A percentile compares a stretch with the other conserved stretches of the same genome.
These are phyloP conservation scores for Colletotrichum sp. DNA, from an alignment of 2,329 filamentous ascomycete genomes.

Conservation along the genomic window DNA sequence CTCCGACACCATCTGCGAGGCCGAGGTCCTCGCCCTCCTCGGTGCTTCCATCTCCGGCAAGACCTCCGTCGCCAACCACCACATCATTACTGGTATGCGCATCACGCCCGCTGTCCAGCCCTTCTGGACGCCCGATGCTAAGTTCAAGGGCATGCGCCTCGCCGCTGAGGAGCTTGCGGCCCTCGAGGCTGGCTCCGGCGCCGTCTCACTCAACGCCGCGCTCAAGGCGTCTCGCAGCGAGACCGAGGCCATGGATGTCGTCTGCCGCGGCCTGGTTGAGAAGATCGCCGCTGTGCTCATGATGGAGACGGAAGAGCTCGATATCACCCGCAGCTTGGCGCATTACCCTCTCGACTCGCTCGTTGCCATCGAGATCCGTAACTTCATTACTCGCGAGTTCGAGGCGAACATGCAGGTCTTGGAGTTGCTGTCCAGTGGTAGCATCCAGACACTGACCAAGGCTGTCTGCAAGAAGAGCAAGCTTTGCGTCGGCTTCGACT, in stretches of 20 bases:
- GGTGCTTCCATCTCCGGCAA: constrained; percentile 54
- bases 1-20: constrained; percentile 54
- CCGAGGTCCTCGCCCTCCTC: constrained; percentile 60
- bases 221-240: constrained; percentile 46
- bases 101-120: constrained; percentile 51
- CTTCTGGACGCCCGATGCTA: constrained; percentile 60
- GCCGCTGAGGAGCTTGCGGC: constrained; percentile 42
- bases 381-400: constrained; percentile 55
- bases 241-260: constrained; percentile 49
- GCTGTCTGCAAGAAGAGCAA: constrained; percentile 53
- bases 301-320: constrained; percentile 53
- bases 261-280: constrained; percentile 48
- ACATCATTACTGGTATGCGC: constrained; percentile 60
- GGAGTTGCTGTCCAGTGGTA: constrained; percentile 58
- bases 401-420: constrained; percentile 59
- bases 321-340: constrained; percentile 42
- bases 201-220: constrained; percentile 45
- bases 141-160: constrained; percentile 55
- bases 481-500: constrained; percentile 26
- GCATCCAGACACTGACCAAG: constrained; percentile 52
- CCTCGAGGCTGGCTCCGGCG: constrained; percentile 32
- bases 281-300: constrained; percentile 55
- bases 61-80: constrained; percentile 45
- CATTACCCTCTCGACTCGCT: constrained; percentile 53
- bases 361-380: constrained; percentile 54